Evolutionary conservation across 2,329 filamentous ascomycete genomes (phyloP).

Genomic region (Aspergillus novofumigatus): DNA sequence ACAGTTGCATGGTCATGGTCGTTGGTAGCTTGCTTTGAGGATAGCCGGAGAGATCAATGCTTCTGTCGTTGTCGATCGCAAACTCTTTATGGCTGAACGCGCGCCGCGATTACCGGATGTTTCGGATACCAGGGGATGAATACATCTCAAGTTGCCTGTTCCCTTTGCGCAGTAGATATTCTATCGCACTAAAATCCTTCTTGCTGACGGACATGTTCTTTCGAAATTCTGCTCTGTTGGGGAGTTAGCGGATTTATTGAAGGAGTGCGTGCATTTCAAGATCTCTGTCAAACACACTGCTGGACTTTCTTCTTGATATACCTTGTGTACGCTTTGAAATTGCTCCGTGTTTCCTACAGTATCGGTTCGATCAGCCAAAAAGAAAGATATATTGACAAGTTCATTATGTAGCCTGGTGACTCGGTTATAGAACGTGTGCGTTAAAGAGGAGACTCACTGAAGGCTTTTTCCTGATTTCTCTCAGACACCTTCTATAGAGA

Average conservation of each 20-base stretch:
- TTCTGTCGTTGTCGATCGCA: neutral
- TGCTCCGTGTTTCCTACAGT: conserved; percentile 35
- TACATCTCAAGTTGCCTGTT: conserved; percentile 77
- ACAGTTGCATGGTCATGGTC: neutral
- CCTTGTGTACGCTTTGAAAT: conserved; percentile 42
- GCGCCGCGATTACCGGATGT: conserved; percentile 49
- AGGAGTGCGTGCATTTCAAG: conserved; percentile 1
- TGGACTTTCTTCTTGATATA: conserved; percentile 19
- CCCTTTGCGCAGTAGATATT: conserved; percentile 79
- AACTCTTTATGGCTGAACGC: neutral
- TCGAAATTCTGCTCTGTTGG: conserved; percentile 66
- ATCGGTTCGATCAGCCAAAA: neutral
- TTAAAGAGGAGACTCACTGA: conserved; percentile 46
- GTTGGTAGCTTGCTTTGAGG: neutral
- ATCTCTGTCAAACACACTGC: neutral
- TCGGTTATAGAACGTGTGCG: neutral
- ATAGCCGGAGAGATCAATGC: neutral
- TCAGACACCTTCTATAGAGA: conserved; percentile 81
- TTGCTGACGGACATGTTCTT: conserved; percentile 67
- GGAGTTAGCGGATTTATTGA: conserved; percentile 11
- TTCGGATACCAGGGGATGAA: conserved; percentile 73
- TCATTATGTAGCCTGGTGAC: neutral
- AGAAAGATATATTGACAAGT: neutral
- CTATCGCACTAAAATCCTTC: conserved; percentile 80
- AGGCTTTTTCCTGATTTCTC: conserved; percentile 77